phyloP scores from a whole-genome alignment of 208 protist genomes.

The Trypanosoma caninum region DNA sequence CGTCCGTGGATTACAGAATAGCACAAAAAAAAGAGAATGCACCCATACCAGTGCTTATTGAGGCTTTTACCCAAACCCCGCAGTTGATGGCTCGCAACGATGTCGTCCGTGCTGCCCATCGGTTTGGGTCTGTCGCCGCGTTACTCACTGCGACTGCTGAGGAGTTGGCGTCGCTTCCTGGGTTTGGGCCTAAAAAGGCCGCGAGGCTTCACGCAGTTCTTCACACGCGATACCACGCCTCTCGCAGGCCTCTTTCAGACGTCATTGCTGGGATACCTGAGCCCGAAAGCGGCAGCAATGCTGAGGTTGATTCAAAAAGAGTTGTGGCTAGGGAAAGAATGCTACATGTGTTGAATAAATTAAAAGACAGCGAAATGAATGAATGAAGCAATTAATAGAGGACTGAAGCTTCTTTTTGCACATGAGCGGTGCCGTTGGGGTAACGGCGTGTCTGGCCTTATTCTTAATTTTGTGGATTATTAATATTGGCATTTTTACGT shows the following conservation, averaged over 20 bases:
- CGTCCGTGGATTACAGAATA: constrained; percentile 38
- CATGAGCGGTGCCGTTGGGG: too few species aligned
- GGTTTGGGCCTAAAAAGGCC: constrained; percentile 54
- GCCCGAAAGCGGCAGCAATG: not conserved
- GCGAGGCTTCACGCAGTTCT: constrained; percentile 49
- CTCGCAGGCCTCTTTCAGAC: constrained; percentile 35
- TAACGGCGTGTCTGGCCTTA: too few species aligned
- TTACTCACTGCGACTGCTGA: constrained; percentile 38
- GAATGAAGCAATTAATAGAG: constrained; percentile 9
- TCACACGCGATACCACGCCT: constrained; percentile 47
- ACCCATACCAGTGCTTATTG: constrained; percentile 46
- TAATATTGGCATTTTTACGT: too few species aligned
- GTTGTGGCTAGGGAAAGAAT: constrained; percentile 24
- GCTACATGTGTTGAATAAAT: constrained; percentile 25
- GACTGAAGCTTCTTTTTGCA: too few species aligned
- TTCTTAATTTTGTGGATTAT: too few species aligned
- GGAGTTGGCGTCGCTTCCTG: constrained; percentile 36
- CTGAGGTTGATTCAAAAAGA: not conserved
- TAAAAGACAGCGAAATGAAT: constrained; percentile 33
- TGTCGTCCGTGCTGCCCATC: constrained; percentile 56
- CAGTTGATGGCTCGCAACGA: constrained; percentile 61
- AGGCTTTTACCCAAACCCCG: constrained; percentile 71
- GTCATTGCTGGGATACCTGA: constrained; percentile 17
- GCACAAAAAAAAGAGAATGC: constrained; percentile 22
- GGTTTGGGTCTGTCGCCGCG: constrained; percentile 49